A percentile compares a stretch with the other conserved stretches of the same genome.
These are phyloP conservation scores for Leccinellum rugosiceps DNA, from an alignment of 768 basidiomycete species.

Conservation along the genomic window DNA sequence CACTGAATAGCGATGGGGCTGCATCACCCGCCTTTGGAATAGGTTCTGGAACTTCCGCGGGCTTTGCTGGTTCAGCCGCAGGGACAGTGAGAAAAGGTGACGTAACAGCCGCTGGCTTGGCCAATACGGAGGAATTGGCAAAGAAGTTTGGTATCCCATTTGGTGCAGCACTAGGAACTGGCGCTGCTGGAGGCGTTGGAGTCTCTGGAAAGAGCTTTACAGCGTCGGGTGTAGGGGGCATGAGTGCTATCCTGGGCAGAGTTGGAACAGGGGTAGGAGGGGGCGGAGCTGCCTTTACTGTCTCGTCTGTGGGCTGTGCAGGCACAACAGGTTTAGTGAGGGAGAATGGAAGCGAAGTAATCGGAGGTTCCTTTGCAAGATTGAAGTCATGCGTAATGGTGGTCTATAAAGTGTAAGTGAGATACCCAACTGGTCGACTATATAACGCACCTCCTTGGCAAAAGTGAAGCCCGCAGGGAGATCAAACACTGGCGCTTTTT, in stretches of 20 bases:
- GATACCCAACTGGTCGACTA: background rate
- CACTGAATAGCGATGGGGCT: slow-evolving; percentile 11
- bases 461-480: slow-evolving; percentile 66
- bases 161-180: slow-evolving; percentile 1
- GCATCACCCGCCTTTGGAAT: slow-evolving; percentile 6
- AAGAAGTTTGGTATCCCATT: slow-evolving; percentile 62
- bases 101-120: slow-evolving; percentile 33
- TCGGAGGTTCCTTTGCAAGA: slow-evolving; percentile 63
- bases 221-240: slow-evolving; percentile 27
- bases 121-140: slow-evolving; percentile 45
- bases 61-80: slow-evolving; percentile 13
- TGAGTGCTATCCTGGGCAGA: slow-evolving; percentile 22
- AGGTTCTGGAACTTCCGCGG: background rate
- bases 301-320: slow-evolving; percentile 7
- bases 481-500: slow-evolving; percentile 54
- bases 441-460: slow-evolving; percentile 50
- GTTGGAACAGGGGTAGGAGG: slow-evolving; percentile 10
- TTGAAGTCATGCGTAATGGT: slow-evolving; percentile 39
- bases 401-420: slow-evolving; percentile 23
- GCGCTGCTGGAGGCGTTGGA: background rate
- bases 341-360: slow-evolving; percentile 62
- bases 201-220: slow-evolving; percentile 15
- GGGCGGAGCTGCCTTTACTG: slow-evolving; percentile 14
- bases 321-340: slow-evolving; percentile 38
- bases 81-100: slow-evolving; percentile 19